These are phyloP conservation scores for Lentinus tigrinus DNA, from an alignment of 768 basidiomycete genomes.

Conservation along the genomic window DNA sequence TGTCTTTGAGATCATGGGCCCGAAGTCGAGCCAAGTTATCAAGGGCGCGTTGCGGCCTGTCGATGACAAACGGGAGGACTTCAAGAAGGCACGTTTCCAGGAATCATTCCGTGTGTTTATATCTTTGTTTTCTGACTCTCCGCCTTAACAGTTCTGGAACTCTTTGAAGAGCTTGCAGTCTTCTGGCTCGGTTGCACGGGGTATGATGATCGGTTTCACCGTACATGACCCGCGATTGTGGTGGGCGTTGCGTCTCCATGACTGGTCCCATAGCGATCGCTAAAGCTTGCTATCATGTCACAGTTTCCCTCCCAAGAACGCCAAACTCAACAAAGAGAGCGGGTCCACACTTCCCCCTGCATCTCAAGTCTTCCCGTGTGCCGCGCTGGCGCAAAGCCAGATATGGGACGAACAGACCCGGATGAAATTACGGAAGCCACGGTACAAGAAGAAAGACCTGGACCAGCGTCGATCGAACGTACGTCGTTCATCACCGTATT, in stretches of 20 bases:
- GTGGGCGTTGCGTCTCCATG: constrained; percentile 41
- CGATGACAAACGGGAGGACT: constrained; percentile 50
- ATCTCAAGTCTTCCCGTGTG: constrained; percentile 50
- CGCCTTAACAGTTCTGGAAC: constrained; percentile 60
- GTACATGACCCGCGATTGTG: constrained; percentile 85
- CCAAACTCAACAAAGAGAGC: constrained; percentile 40
- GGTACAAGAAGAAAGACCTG: constrained; percentile 80
- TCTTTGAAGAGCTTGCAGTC: constrained; percentile 59
- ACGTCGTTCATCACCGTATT: background rate
- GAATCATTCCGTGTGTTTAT: background rate
- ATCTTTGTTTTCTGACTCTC: background rate
- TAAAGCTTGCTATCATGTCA: background rate
- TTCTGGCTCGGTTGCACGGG: constrained; percentile 65
- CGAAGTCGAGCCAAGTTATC: constrained; percentile 45
- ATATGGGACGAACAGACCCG: constrained; percentile 72
- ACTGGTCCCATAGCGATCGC: background rate
- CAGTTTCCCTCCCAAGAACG: constrained; percentile 85
- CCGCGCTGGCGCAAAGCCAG: constrained; percentile 58
- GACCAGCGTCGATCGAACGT: constrained; percentile 83
- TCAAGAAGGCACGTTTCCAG: constrained; percentile 48
- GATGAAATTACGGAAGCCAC: constrained; percentile 52
- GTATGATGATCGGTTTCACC: constrained; percentile 75
- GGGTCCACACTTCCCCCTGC: constrained; percentile 27
- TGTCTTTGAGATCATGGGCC: constrained; percentile 89
- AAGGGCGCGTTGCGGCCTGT: constrained; percentile 59